Evolutionary conservation across 164 flowering plant genomes (phyloP), one percentile per base, ranked within the genome.

Genomic region (Santalum album): DNA sequence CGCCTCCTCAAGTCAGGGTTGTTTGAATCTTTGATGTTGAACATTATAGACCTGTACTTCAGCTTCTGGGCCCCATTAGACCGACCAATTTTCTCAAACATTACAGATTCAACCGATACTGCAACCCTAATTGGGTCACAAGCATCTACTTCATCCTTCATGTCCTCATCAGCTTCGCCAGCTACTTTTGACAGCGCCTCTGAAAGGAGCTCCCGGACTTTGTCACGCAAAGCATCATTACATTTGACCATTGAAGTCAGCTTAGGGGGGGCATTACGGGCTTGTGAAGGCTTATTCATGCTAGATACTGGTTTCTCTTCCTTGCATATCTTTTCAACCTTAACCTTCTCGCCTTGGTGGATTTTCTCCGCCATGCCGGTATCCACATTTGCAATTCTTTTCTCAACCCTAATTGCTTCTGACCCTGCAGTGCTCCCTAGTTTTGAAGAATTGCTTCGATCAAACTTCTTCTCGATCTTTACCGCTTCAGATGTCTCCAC

Each of bases 1-100:
- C 67, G 89, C 58, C 97, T 83, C 53, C 96, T 66, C 39, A 92
- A 74, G 64, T 92, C 97, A 3, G 96, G 96, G 69, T 89, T 92
- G 1, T 87, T 87, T 7, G 72, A 51, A 46, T 92, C 99, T 72
- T 76, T 82, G 16, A 92, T 66, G 59, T 92, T 92, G 70, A 87
- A 92, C 82, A 92, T 71, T 52, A 92, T 62, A 17, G 96, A 87
- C 56, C 99, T 73, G 59, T 89, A 92, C 60, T 87, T 89, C 24
- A 56, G 50, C 68, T 85, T 89, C 49, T 87, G 90, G 12, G 85
- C 39, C 12, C 95, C 96, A 58, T 56, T 83, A 12, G 86, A 77
- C 22, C 75, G 72, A 6, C 97, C 99, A 78, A 79, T 66, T 51
- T 76, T 85, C 45, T 85, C 88, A 70, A 81, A 89, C 89, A 92